Conservation (phyloP, 2,329 filamentous ascomycete genomes). For the Colletotrichum lindemuthianum region DNA sequence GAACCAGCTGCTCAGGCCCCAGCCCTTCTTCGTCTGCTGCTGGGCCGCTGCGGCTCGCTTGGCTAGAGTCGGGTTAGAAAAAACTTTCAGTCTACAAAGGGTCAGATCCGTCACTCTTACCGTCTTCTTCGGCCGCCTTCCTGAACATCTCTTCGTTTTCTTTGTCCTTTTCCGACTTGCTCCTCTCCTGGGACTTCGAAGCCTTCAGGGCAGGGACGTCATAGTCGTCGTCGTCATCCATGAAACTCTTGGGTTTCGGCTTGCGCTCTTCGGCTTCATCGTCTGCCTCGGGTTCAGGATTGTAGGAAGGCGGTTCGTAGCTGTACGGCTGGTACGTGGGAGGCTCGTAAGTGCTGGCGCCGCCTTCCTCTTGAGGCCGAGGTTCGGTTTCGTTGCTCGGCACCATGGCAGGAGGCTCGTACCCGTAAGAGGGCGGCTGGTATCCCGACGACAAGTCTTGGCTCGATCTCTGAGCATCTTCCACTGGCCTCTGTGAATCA, state of each 20-base stretch:
- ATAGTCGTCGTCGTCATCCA: slow-evolving; percentile 85
- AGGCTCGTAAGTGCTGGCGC: slow-evolving; percentile 65
- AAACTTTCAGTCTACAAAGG: background rate
- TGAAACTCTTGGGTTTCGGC: slow-evolving; percentile 79
- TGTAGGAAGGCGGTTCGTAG: slow-evolving; percentile 67
- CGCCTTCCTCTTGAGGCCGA: slow-evolving; percentile 43
- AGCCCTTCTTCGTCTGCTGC: slow-evolving; percentile 69
- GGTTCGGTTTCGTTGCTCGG: slow-evolving; percentile 43
- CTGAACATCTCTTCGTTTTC: slow-evolving; percentile 88
- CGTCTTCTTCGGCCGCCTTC: slow-evolving; percentile 81
- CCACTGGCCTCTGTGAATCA: background rate
- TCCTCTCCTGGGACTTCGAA: slow-evolving; percentile 64
- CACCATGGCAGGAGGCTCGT: slow-evolving; percentile 57
- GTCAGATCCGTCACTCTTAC: slow-evolving; percentile 52
- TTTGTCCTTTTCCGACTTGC: slow-evolving; percentile 74
- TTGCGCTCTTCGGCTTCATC: slow-evolving; percentile 64
- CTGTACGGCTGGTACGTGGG: slow-evolving; percentile 69
- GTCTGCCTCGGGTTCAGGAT: slow-evolving; percentile 60
- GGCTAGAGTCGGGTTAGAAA: slow-evolving; percentile 53
- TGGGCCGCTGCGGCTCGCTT: slow-evolving; percentile 66
- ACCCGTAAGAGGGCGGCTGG: slow-evolving; percentile 61
- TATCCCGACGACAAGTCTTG: slow-evolving; percentile 47
- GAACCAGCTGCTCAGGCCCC: slow-evolving; percentile 89
- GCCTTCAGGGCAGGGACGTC: slow-evolving; percentile 63
- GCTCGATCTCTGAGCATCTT: background rate